Conservation (phyloP, 768 basidiomycete genomes). For the Suillus cothurnatus region DNA sequence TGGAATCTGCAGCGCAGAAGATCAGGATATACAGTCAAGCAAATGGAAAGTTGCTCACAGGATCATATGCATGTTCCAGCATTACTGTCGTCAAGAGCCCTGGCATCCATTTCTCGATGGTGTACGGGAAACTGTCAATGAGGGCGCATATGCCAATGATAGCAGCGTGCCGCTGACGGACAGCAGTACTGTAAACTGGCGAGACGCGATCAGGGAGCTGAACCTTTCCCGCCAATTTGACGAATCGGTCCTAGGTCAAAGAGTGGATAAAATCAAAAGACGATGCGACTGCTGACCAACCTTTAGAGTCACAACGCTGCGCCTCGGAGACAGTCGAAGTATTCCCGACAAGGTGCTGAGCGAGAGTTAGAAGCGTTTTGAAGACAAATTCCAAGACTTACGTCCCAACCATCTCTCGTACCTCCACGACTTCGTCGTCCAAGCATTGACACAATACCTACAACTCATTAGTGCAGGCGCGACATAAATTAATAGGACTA, state of each 20-base stretch:
- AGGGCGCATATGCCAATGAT: conserved; percentile 88
- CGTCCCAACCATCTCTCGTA: conserved; percentile 87
- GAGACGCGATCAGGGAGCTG: conserved; percentile 66
- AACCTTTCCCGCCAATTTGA: conserved; percentile 68
- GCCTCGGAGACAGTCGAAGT: conserved; percentile 76
- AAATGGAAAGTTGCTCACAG: conserved; percentile 41
- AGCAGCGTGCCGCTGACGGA: conserved; percentile 84
- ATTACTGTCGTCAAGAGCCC: conserved; percentile 77
- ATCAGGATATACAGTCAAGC: conserved; percentile 14
- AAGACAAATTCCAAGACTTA: conserved; percentile 40
- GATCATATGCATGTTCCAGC: conserved; percentile 85
- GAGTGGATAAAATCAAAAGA: not conserved
- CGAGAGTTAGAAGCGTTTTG: conserved; percentile 21
- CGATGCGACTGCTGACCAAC: conserved; percentile 36
- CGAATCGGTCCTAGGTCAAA: conserved; percentile 66
- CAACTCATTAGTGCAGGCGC: conserved; percentile 3
- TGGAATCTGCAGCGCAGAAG: conserved; percentile 53
- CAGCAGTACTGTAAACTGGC: conserved; percentile 64
- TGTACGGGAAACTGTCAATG: conserved; percentile 93
- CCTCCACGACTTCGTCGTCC: conserved; percentile 87
- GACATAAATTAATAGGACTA: not conserved
- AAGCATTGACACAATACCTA: conserved; percentile 80
- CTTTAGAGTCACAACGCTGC: conserved; percentile 75
- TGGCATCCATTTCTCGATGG: conserved; percentile 90
- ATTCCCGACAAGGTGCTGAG: conserved; percentile 79